Base-by-base conservation (phyloP, 2,329 filamentous ascomycete genomes). In the Alternaria sp. region DNA sequence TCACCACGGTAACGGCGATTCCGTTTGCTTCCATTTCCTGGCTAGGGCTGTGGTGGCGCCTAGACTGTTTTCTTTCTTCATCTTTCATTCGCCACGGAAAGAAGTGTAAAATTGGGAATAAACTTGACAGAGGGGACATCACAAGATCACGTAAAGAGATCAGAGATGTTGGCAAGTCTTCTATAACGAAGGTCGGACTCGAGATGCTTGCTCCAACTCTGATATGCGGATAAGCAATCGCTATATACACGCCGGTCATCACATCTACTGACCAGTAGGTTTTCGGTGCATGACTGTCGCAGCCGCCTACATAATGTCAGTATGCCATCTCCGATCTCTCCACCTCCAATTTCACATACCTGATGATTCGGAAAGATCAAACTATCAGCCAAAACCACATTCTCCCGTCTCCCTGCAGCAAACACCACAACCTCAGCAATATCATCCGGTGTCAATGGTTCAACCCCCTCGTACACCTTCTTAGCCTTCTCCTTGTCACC, bases 401-500 rank as follows among this genome's bases (percentile, higher is more conserved):
- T 97, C 80, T 97, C 92, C 68, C 90, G 86, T 70, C 93, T 86
- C 3, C 90, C 90, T 4, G 90, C 92, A 2, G 90, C 84, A 74
- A 97, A 97, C 7, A 97, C 93, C 33, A 97, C 84, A 29, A 96
- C 84, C 80, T 97, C 93, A 11, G 93, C 93, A 72, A 97, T 93
- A 72, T 97, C 93, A 49, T 95, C 91, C 0, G 91, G 90, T 0
- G 92, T 96, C 67, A 97, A 82, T 39, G 93, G 93, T 66, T 96
- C 74, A 10, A 75, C 72, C 2, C 74, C 74, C 88, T 88, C 88
- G 78, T 97, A 97, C 52, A 97, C 92, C 50, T 91, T 90, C 81
- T 95, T 91, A 4, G 93, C 93, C 83, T 96, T 96, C 60, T 84
- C 76, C 82, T 93, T 93, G 77, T 97, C 93, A 5, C 93, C 93